These are phyloP conservation scores for Dothiorella sarmentorum DNA, from an alignment of 2,329 filamentous ascomycete genomes.

Conservation along the genomic window DNA sequence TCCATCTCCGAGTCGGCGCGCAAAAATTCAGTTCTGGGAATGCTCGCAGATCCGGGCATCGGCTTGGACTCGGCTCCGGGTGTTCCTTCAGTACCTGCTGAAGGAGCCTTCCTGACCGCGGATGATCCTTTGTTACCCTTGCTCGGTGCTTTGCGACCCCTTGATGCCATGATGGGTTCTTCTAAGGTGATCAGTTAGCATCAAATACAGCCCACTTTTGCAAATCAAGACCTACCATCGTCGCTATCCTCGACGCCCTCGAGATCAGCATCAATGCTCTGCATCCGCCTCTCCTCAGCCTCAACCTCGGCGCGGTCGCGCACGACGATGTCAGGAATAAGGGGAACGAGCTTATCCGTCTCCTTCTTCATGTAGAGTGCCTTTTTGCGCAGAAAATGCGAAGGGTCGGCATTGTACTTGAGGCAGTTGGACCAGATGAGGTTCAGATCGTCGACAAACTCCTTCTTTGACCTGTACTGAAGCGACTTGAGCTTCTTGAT, in stretches of 20 bases:
- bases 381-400: slow-evolving; percentile 84
- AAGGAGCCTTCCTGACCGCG: slow-evolving; percentile 67
- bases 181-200: slow-evolving; percentile 25
- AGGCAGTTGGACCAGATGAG: slow-evolving; percentile 97
- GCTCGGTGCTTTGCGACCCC: slow-evolving; percentile 80
- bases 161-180: slow-evolving; percentile 96
- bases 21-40: slow-evolving; percentile 51
- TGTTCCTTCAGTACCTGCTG: slow-evolving; percentile 73
- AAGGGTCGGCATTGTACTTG: slow-evolving; percentile 88
- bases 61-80: slow-evolving; percentile 74
- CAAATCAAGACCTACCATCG: slow-evolving; percentile 50
- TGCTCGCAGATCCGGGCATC: slow-evolving; percentile 51
- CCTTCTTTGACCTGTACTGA: slow-evolving; percentile 66
- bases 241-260: slow-evolving; percentile 72
- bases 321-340: slow-evolving; percentile 91
- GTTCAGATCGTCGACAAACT: slow-evolving; percentile 90
- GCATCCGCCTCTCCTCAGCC: slow-evolving; percentile 66
- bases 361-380: slow-evolving; percentile 96
- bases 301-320: slow-evolving; percentile 92
- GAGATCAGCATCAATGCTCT: slow-evolving; percentile 61
- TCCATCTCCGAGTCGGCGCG: slow-evolving; percentile 69
- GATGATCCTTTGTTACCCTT: slow-evolving; percentile 67
- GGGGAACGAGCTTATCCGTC: slow-evolving; percentile 89
- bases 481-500: slow-evolving; percentile 87
- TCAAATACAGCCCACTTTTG: background rate